These are phyloP conservation scores for Pichiaceae sp. DNA, from an alignment of 1,139 yeast genomes.

Conservation along the genomic window DNA sequence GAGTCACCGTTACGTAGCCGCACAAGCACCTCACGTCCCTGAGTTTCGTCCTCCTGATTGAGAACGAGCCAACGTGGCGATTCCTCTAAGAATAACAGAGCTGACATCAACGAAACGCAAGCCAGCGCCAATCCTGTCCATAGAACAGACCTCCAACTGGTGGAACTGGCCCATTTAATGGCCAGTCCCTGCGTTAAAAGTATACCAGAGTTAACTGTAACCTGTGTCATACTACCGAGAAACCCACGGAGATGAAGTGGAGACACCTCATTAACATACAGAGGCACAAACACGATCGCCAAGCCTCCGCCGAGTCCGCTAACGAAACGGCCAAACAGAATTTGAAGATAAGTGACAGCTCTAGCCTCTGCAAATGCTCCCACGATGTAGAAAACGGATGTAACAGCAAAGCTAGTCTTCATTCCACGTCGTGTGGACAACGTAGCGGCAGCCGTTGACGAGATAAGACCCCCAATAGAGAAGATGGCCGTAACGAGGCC, in stretches of 20 bases:
- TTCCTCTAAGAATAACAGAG: conserved; percentile 47
- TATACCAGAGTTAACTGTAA: conserved; percentile 78
- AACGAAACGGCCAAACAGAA: conserved; percentile 65
- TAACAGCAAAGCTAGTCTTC: conserved; percentile 44
- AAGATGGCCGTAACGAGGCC: conserved; percentile 82
- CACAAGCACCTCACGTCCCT: conserved; percentile 19
- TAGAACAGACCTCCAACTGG: conserved; percentile 66
- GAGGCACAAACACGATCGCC: conserved; percentile 76
- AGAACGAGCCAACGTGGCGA: conserved; percentile 73
- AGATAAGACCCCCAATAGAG: conserved; percentile 78
- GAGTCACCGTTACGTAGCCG: conserved; percentile 13
- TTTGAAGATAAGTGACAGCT: conserved; percentile 33
- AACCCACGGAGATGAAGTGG: conserved; percentile 64
- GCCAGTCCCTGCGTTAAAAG: conserved; percentile 71
- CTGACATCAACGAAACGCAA: conserved; percentile 34
- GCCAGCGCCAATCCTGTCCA: conserved; percentile 53
- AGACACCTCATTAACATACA: conserved; percentile 71
- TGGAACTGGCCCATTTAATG: conserved; percentile 52
- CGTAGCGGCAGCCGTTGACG: conserved; percentile 66
- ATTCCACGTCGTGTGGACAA: conserved; percentile 69
- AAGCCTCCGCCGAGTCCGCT: conserved; percentile 86
- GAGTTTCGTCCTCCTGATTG: conserved; percentile 22
- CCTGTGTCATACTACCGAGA: conserved; percentile 83
- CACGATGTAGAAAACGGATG: conserved; percentile 41
- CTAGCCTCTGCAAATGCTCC: conserved; percentile 62